Evolutionary conservation across 768 basidiomycete species (phyloP).

Genomic region (Suillus luteus): DNA sequence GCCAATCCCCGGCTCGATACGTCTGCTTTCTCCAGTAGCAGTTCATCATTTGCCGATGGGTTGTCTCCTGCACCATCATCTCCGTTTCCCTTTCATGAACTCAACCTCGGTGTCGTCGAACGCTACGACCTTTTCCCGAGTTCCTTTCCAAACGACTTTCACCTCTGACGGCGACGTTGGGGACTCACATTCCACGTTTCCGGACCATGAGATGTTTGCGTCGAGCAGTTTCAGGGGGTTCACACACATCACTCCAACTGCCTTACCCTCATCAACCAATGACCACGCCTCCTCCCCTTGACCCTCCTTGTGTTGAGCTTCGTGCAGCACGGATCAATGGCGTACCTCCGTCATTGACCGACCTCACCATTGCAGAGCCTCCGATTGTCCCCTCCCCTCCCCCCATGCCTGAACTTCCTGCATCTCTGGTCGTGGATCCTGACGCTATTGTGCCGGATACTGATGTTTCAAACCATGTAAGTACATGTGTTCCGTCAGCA

Average conservation of each 20-base stretch:
- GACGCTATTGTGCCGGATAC: slow-evolving; percentile 27
- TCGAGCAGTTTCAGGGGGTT: slow-evolving; percentile 66
- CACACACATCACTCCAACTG: slow-evolving; percentile 74
- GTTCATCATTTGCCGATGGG: slow-evolving; percentile 45
- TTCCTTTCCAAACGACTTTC: slow-evolving; percentile 47
- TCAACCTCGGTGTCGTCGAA: slow-evolving; percentile 74
- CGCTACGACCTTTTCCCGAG: slow-evolving; percentile 79
- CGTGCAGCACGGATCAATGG: no score
- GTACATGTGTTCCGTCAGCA: slow-evolving; percentile 21
- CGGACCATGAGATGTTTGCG: slow-evolving; percentile 59
- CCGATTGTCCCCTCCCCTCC: no score
- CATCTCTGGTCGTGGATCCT: slow-evolving; percentile 17
- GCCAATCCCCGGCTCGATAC: slow-evolving; percentile 79
- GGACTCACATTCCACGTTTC: slow-evolving; percentile 70
- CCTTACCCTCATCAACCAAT: no score
- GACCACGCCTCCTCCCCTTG: no score
- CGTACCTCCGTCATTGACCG: no score
- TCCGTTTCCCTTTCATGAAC: slow-evolving; percentile 56
- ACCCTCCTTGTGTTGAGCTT: no score
- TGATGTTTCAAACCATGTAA: slow-evolving; percentile 59
- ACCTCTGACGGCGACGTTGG: slow-evolving; percentile 67
- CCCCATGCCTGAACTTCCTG: no score
- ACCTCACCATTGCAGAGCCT: no score
- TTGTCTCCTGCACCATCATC: slow-evolving; percentile 60
- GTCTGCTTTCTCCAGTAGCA: slow-evolving; percentile 42